A percentile compares a stretch with the other conserved stretches of the same genome.
These are phyloP conservation scores for Lactarius hengduanensis DNA, from an alignment of 768 basidiomycete genomes.

Conservation along the genomic window DNA sequence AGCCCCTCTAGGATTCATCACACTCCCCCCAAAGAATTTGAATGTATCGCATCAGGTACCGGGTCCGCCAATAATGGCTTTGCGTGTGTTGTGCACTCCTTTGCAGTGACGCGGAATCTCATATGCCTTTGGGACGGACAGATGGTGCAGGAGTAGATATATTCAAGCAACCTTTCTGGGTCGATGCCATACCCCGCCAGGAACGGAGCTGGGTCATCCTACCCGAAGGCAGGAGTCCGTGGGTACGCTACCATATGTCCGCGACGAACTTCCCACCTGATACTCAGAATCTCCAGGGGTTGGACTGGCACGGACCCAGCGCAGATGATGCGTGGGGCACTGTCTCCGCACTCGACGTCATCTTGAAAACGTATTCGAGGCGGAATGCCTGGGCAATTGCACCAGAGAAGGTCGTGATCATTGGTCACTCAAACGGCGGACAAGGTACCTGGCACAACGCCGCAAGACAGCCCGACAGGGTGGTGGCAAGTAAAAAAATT, in stretches of 20 bases:
- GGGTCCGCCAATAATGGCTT: conserved; percentile 56
- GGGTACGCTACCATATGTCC: conserved; percentile 49
- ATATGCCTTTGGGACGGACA: conserved; percentile 34
- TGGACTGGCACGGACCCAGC: conserved; percentile 92
- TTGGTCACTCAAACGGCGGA: conserved; percentile 93
- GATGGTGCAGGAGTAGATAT: conserved; percentile 90
- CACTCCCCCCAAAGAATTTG: conserved; percentile 51
- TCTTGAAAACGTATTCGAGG: conserved; percentile 40
- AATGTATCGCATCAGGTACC: conserved; percentile 31
- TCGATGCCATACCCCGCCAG: conserved; percentile 57
- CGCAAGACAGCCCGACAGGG: conserved; percentile 72
- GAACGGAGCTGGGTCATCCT: conserved; percentile 69
- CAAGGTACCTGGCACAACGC: conserved; percentile 86
- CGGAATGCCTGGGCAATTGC: conserved; percentile 46
- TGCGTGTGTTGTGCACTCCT: conserved; percentile 49
- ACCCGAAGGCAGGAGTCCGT: conserved; percentile 82
- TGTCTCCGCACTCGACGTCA: conserved; percentile 52
- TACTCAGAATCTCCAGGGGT: conserved; percentile 48
- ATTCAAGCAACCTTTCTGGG: conserved; percentile 54
- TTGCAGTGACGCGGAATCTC: not conserved
- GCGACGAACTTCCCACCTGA: not conserved
- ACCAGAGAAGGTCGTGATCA: conserved; percentile 50
- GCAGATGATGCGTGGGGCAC: conserved; percentile 64
- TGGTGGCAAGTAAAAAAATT: conserved; percentile 52
- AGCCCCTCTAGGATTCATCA: conserved; percentile 57